A percentile compares a stretch with the other conserved stretches of the same genome.
These are phyloP conservation scores for Lipomyces sp. DNA, from an alignment of 805 yeast species.

Conservation along the genomic window DNA sequence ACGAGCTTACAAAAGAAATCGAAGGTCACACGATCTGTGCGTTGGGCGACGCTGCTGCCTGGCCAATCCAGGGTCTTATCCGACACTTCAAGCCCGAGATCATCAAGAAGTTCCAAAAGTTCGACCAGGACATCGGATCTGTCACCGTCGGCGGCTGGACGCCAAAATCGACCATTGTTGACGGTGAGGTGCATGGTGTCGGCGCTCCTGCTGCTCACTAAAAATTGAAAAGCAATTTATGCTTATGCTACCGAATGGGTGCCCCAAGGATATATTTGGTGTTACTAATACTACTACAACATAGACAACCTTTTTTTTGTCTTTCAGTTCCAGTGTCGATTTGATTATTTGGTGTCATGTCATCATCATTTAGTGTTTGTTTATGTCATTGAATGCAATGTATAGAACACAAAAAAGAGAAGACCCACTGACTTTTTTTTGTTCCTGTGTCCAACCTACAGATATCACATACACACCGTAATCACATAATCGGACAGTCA, in stretches of 20 bases:
- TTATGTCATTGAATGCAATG: neutral
- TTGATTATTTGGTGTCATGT: neutral
- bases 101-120: conserved; percentile 74
- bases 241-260: neutral
- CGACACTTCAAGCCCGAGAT: conserved; percentile 82
- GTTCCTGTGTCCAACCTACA: too few species aligned
- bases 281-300: too few species aligned
- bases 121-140: conserved; percentile 54
- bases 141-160: conserved; percentile 82
- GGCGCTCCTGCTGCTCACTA: conserved; percentile 42
- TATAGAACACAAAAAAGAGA: neutral
- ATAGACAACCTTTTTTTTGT: too few species aligned
- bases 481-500: neutral
- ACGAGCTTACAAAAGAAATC: conserved; percentile 81
- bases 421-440: too few species aligned
- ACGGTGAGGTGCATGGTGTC: conserved; percentile 64
- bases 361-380: neutral
- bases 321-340: neutral
- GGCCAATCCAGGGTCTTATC: conserved; percentile 91
- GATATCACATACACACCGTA: neutral
- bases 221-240: neutral
- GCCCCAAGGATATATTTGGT: neutral
- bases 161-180: conserved; percentile 58
- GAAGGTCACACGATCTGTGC: conserved; percentile 95
- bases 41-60: conserved; percentile 89